These are phyloP conservation scores for Vitis hybrid DNA, from an alignment of 177 flowering plant genomes.

Conservation along the genomic window DNA sequence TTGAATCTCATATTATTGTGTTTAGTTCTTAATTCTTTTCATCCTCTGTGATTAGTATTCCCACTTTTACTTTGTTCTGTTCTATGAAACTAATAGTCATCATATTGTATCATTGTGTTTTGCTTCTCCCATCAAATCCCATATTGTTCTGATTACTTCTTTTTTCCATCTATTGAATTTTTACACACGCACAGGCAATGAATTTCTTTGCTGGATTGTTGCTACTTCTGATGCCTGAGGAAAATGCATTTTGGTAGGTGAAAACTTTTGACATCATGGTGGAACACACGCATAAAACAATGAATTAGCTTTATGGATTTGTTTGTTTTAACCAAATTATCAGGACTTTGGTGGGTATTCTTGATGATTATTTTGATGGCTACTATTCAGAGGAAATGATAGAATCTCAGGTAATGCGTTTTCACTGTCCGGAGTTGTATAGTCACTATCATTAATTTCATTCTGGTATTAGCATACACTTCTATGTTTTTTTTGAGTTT, in stretches of 20 bases:
- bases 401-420: slow-evolving; percentile 83
- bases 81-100: neutral
- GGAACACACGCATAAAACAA: too few species aligned
- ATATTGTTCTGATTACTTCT: neutral
- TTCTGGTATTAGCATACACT: neutral
- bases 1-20: too few species aligned
- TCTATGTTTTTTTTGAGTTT: neutral
- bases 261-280: neutral
- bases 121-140: neutral
- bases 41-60: neutral
- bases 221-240: slow-evolving; percentile 95
- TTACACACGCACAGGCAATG: slow-evolving; percentile 85
- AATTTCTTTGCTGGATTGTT: slow-evolving; percentile 97
- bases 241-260: slow-evolving; percentile 98
- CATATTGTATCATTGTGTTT: too few species aligned
- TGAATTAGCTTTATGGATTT: slow-evolving; percentile 15
- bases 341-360: slow-evolving; percentile 62
- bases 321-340: slow-evolving; percentile 10
- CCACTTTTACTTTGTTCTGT: neutral
- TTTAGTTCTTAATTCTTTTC: neutral
- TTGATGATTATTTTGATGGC: slow-evolving; percentile 78
- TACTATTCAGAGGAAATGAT: slow-evolving; percentile 97
- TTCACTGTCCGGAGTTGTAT: neutral
- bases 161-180: neutral
- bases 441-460: neutral